phyloP scores from a whole-genome alignment of 495 filamentous ascomycete species.

The Aspergillus biplanus region DNA sequence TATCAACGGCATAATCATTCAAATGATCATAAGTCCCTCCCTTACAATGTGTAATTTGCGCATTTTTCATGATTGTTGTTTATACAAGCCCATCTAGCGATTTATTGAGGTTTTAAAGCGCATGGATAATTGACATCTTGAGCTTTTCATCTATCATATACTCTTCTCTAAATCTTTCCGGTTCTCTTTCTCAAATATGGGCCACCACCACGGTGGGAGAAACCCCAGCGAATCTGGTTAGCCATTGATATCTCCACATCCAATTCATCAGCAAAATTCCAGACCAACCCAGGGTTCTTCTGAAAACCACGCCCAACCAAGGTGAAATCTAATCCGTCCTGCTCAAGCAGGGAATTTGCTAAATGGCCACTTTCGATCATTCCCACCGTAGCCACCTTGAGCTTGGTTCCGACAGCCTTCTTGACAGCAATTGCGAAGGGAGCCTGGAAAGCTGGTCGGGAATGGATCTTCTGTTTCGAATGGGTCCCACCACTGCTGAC shows the following conservation, averaged over 20 bases:
- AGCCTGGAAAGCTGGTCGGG: slow-evolving; percentile 65
- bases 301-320: slow-evolving; percentile 70
- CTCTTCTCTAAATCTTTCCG: neutral
- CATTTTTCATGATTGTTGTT: neutral
- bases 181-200: slow-evolving; percentile 20
- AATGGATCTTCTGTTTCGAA: slow-evolving; percentile 58
- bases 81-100: neutral
- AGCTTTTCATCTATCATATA: neutral
- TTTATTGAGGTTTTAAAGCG: neutral
- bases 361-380: slow-evolving; percentile 61
- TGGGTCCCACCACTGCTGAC: slow-evolving; percentile 69
- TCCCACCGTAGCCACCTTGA: slow-evolving; percentile 65
- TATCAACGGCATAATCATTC: neutral
- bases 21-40: neutral
- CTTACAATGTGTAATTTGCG: neutral
- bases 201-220: slow-evolving; percentile 23
- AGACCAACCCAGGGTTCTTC: slow-evolving; percentile 64
- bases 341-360: slow-evolving; percentile 61
- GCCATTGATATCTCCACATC: slow-evolving; percentile 59
- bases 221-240: slow-evolving; percentile 66
- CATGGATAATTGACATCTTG: neutral
- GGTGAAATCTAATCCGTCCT: slow-evolving; percentile 61
- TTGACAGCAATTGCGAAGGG: slow-evolving; percentile 64
- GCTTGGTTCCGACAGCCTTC: slow-evolving; percentile 62
- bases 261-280: slow-evolving; percentile 67